These are phyloP conservation scores for Boletus fagicola DNA, from an alignment of 768 basidiomycete genomes.

Conservation along the genomic window DNA sequence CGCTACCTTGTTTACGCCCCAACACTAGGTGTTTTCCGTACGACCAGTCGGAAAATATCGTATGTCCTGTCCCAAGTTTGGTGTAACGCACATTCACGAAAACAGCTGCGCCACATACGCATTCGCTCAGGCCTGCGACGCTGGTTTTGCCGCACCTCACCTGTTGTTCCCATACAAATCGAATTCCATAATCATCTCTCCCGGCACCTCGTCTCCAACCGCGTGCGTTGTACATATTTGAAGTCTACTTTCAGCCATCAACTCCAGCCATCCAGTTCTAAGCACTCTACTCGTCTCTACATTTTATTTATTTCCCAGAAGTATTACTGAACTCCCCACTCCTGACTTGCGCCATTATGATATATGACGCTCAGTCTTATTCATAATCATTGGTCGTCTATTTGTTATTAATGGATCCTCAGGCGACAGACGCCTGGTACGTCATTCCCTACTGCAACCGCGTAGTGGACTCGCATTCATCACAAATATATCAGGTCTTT, in stretches of 20 bases:
- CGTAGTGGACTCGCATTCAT: conserved; percentile 1
- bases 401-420: conserved; percentile 1
- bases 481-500: background rate
- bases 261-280: background rate
- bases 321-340: background rate
- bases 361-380: background rate
- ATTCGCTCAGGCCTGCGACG: background rate
- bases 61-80: background rate
- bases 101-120: background rate
- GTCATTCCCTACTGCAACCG: background rate
- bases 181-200: background rate
- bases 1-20: background rate
- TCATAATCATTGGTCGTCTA: background rate
- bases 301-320: background rate
- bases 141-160: background rate
- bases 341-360: background rate
- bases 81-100: background rate
- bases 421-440: conserved; percentile 7
- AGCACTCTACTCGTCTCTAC: background rate
- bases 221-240: conserved; percentile 9
- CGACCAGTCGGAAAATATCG: background rate
- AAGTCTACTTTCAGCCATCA: background rate
- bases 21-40: background rate
- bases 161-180: background rate
- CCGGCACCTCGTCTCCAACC: background rate